Conservation (phyloP, 2,329 filamentous ascomycete genomes). For the Trichoderma sp. region DNA sequence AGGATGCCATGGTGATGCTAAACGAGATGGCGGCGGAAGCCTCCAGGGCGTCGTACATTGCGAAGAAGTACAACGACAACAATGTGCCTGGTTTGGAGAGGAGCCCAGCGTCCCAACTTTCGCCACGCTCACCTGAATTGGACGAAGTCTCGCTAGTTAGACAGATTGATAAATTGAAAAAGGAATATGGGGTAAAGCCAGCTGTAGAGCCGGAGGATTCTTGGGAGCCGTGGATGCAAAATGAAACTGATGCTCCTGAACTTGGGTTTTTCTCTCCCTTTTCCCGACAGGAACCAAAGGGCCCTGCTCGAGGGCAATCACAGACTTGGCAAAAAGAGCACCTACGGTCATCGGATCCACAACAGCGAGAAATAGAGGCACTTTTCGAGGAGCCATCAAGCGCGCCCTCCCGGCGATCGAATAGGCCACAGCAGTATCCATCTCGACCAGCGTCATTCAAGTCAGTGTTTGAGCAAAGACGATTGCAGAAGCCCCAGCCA, state of each 20-base stretch:
- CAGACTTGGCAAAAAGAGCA: background rate
- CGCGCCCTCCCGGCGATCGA: background rate
- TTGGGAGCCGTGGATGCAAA: background rate
- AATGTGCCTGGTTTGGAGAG: background rate
- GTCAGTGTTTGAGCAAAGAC: background rate
- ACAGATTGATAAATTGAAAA: slow-evolving; percentile 3
- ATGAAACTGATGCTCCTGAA: background rate
- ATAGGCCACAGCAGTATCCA: background rate
- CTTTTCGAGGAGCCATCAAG: background rate
- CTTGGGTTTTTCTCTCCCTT: background rate
- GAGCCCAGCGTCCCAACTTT: background rate
- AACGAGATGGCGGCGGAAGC: slow-evolving; percentile 5
- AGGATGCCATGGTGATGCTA: background rate
- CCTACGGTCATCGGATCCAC: background rate
- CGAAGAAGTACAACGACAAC: background rate
- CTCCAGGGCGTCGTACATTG: slow-evolving; percentile 4
- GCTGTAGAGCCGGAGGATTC: background rate
- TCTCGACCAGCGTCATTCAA: background rate
- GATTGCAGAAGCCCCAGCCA: background rate
- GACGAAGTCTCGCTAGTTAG: background rate
- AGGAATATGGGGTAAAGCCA: background rate
- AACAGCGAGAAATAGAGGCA: background rate
- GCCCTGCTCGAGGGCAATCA: background rate
- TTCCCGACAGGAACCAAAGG: background rate
- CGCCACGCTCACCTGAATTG: background rate